These are phyloP conservation scores for Blastosporella zonata DNA, from an alignment of 1,284 basidiomycete genomes.

Conservation along the genomic window DNA sequence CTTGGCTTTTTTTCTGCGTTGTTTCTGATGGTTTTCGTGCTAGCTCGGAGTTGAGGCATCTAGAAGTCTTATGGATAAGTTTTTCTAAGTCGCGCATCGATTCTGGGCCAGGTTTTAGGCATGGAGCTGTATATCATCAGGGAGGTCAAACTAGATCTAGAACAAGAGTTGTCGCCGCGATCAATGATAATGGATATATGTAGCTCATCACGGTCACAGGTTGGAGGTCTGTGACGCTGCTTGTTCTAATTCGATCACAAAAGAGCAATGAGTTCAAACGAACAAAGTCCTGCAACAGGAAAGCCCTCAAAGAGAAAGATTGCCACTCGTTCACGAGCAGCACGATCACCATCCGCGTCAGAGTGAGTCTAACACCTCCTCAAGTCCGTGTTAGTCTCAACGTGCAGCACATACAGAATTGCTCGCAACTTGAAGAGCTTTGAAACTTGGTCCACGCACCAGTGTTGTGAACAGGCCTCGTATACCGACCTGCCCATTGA, in stretches of 20 bases:
- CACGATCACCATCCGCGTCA: constrained; percentile 26
- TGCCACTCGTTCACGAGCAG: constrained; percentile 11
- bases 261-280: constrained; percentile 11
- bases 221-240: background rate
- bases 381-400: background rate
- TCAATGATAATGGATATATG: constrained; percentile 1
- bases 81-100: constrained; percentile 41
- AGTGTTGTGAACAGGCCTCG: constrained; percentile 37
- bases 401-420: constrained; percentile 28
- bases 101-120: background rate
- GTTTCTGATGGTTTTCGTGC: constrained; percentile 6
- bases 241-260: too few relatives aligned
- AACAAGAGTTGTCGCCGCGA: too few relatives aligned
- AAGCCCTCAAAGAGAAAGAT: constrained; percentile 8
- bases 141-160: too few relatives aligned
- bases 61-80: constrained; percentile 65
- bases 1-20: constrained; percentile 3
- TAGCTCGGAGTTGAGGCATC: constrained; percentile 84
- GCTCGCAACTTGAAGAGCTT: constrained; percentile 38
- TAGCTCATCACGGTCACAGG: constrained; percentile 2
- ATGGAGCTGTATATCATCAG: background rate
- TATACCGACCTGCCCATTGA: constrained; percentile 35
- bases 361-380: constrained; percentile 21
- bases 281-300: constrained; percentile 1
- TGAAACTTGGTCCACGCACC: constrained; percentile 40